Percentiles rank a stretch among this genome's conserved stretches.
These are phyloP conservation scores for Ceratocystis ficicola DNA, from an alignment of 2,329 filamentous ascomycete species.

Conservation along the genomic window DNA sequence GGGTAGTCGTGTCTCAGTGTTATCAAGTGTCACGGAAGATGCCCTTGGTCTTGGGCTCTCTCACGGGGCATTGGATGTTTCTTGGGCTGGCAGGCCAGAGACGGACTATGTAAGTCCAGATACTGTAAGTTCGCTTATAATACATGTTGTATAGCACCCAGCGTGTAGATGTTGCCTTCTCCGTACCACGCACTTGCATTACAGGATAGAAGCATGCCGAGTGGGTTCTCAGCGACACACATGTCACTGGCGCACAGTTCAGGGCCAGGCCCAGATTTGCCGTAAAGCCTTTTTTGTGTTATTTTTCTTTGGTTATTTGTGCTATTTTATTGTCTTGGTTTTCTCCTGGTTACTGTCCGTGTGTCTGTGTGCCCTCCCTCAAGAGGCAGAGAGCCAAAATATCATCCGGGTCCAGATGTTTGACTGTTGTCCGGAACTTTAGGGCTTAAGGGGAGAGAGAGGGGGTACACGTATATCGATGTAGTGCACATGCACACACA, in stretches of 20 bases:
- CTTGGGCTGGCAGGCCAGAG: no score
- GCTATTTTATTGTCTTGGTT: neutral
- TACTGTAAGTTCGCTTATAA: neutral
- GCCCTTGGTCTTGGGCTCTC: no score
- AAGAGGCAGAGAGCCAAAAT: neutral
- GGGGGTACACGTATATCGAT: no score
- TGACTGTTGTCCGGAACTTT: neutral
- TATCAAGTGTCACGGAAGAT: no score
- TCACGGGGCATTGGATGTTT: no score
- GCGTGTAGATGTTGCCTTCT: neutral
- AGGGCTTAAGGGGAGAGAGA: neutral
- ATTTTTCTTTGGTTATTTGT: neutral
- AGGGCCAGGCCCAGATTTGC: neutral
- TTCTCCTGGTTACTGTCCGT: neutral
- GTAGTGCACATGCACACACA: neutral
- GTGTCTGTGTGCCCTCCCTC: neutral
- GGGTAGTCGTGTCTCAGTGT: no score
- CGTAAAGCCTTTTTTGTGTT: neutral
- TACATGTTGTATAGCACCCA: neutral
- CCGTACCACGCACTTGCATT: neutral
- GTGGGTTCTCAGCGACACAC: neutral
- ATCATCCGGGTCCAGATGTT: neutral
- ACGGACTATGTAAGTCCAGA: no score
- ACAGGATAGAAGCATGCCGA: neutral
- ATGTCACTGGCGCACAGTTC: constrained; percentile 4